Conservation (phyloP, 2,329 filamentous ascomycete species). For the Arthrobotrys megalospora region DNA sequence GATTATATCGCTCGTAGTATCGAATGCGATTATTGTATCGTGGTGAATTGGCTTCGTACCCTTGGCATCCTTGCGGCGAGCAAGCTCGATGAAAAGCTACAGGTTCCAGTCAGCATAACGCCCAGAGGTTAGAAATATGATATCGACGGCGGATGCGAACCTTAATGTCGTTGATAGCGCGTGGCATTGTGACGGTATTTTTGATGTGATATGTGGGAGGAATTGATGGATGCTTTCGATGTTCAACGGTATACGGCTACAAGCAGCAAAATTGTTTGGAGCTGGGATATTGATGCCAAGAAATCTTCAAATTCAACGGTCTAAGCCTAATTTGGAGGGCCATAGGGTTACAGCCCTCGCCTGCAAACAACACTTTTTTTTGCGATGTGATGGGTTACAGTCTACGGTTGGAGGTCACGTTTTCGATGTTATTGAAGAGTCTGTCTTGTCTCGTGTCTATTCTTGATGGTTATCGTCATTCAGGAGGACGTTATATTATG, state of each 20-base stretch:
- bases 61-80: slow-evolving; percentile 98
- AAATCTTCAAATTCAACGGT: slow-evolving; percentile 34
- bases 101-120: slow-evolving; percentile 70
- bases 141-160: slow-evolving; percentile 24
- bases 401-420: slow-evolving; percentile 19
- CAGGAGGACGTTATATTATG: slow-evolving; percentile 60
- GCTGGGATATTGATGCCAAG: slow-evolving; percentile 52
- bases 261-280: slow-evolving; percentile 59
- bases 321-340: slow-evolving; percentile 40
- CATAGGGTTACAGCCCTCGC: slow-evolving; percentile 48
- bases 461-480: slow-evolving; percentile 39
- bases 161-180: slow-evolving; percentile 61
- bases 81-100: slow-evolving; percentile 99
- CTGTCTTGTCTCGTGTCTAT: slow-evolving; percentile 22
- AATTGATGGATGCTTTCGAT: slow-evolving; percentile 37
- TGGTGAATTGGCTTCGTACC: slow-evolving; percentile 77
- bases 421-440: slow-evolving; percentile 13
- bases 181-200: slow-evolving; percentile 59
- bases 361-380: slow-evolving; percentile 39
- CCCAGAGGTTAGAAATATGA: not conserved
- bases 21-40: slow-evolving; percentile 38
- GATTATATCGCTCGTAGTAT: slow-evolving; percentile 25
- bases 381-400: slow-evolving; percentile 1
- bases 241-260: slow-evolving; percentile 2
- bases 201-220: slow-evolving; percentile 29